These are phyloP conservation scores for Xylariales sp. DNA, from an alignment of 2,329 filamentous ascomycete genomes.

Conservation along the genomic window DNA sequence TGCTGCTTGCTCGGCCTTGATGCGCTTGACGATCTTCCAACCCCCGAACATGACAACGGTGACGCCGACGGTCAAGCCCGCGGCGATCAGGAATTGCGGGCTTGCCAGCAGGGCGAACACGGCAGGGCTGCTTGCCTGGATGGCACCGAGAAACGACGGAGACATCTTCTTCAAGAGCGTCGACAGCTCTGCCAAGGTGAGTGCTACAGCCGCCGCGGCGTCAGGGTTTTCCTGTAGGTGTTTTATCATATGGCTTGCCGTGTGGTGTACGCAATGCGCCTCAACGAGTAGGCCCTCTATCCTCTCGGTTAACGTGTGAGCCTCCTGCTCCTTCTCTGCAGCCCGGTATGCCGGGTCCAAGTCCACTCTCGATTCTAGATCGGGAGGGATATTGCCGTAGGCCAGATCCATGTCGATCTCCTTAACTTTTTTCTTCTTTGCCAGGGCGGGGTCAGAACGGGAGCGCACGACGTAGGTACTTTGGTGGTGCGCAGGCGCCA, in stretches of 20 bases:
- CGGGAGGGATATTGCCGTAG: conserved; percentile 77
- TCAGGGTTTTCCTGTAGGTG: conserved; percentile 75
- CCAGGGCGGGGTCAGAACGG: conserved; percentile 34
- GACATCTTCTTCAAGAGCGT: conserved; percentile 78
- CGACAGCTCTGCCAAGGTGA: conserved; percentile 88
- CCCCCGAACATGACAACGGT: conserved; percentile 94
- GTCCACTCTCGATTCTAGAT: conserved; percentile 42
- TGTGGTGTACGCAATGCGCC: conserved; percentile 83
- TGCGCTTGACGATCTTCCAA: conserved; percentile 94
- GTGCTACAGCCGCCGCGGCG: conserved; percentile 86
- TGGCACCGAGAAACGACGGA: conserved; percentile 67
- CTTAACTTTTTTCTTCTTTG: conserved; percentile 27
- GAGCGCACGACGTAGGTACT: conserved; percentile 27
- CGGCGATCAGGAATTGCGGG: conserved; percentile 92
- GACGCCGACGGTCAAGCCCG: conserved; percentile 83
- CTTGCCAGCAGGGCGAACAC: conserved; percentile 83
- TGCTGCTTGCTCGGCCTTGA: conserved; percentile 40
- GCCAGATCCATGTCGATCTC: conserved; percentile 87
- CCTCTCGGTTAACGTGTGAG: conserved; percentile 59
- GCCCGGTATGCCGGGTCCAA: conserved; percentile 42
- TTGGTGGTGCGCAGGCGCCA: conserved; percentile 7
- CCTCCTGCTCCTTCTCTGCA: conserved; percentile 51
- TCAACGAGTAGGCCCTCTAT: conserved; percentile 79
- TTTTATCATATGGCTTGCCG: conserved; percentile 74
- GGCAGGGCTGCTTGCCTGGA: conserved; percentile 80